Evolutionary conservation across 108 stramenopile genomes (phyloP).

Genomic region (Pseudonitzschia multistriata): DNA sequence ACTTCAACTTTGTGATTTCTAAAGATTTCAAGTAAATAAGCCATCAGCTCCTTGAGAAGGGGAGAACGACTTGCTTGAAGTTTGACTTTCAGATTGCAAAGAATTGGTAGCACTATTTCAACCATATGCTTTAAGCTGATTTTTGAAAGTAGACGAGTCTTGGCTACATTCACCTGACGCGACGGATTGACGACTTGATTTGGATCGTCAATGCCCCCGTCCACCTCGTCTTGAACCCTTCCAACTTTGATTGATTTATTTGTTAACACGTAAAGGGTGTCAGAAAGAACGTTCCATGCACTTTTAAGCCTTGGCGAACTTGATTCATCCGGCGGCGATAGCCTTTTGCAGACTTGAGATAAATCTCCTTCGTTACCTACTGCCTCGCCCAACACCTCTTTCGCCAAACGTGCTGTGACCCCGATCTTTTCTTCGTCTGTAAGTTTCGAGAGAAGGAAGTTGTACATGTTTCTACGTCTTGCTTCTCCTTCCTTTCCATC

Average conservation of each 20-base stretch:
- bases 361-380: conserved; percentile 65
- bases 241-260: conserved; percentile 65
- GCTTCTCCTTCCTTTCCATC: conserved; percentile 44
- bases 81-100: conserved; percentile 83
- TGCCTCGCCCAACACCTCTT: conserved; percentile 83
- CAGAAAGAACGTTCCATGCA: conserved; percentile 64
- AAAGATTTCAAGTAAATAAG: conserved; percentile 77
- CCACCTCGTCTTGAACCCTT: conserved; percentile 46
- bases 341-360: conserved; percentile 48
- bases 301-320: conserved; percentile 31
- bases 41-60: conserved; percentile 80
- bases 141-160: conserved; percentile 80
- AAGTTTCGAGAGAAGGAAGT: conserved; percentile 79
- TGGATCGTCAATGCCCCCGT: conserved; percentile 53
- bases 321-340: conserved; percentile 22
- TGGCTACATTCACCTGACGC: conserved; percentile 65
- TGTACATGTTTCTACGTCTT: conserved; percentile 72
- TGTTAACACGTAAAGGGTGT: conserved; percentile 62
- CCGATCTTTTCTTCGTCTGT: conserved; percentile 89
- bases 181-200: conserved; percentile 46
- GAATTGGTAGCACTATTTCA: conserved; percentile 88
- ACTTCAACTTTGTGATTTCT: conserved; percentile 77
- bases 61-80: conserved; percentile 84
- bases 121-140: conserved; percentile 89
- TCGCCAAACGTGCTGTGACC: conserved; percentile 83